Conservation (phyloP, 164 flowering plant genomes). For the Amborella trichopoda region DNA sequence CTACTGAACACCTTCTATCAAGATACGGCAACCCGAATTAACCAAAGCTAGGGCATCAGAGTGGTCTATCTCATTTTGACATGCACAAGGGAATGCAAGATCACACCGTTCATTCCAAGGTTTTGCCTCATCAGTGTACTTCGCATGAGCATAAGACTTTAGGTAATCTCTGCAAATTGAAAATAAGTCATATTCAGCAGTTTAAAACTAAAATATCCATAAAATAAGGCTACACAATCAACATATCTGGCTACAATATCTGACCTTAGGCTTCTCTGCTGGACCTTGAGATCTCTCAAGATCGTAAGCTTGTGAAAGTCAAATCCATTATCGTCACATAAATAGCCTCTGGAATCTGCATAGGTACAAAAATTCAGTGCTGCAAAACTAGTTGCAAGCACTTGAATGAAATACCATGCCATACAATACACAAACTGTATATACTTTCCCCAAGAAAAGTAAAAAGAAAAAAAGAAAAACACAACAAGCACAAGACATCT, state of each 20-base stretch:
- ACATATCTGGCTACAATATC: not conserved
- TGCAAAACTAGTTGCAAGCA: too few species aligned
- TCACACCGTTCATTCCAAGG: slow-evolving; percentile 99
- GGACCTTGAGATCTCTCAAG: slow-evolving; percentile 76
- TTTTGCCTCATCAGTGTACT: slow-evolving; percentile 88
- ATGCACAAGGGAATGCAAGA: slow-evolving; percentile 94
- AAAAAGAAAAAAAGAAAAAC: too few species aligned
- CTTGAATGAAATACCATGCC: too few species aligned
- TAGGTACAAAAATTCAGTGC: slow-evolving; percentile 5
- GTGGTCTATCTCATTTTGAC: slow-evolving; percentile 91
- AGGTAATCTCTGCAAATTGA: slow-evolving; percentile 84
- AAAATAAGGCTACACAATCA: slow-evolving; percentile 5
- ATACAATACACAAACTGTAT: too few species aligned
- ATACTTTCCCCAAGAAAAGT: too few species aligned
- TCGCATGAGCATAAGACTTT: slow-evolving; percentile 87
- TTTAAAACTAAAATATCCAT: too few species aligned
- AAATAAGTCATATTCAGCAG: too few species aligned
- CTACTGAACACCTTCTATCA: slow-evolving; percentile 69
- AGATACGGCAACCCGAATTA: slow-evolving; percentile 82
- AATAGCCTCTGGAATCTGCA: slow-evolving; percentile 94
- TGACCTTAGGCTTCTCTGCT: slow-evolving; percentile 85
- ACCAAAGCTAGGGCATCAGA: slow-evolving; percentile 89
- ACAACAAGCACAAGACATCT: too few species aligned
- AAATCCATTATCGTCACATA: slow-evolving; percentile 97
- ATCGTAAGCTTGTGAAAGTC: slow-evolving; percentile 79